Base-by-base conservation (phyloP, 495 filamentous ascomycete genomes). In the Choiromyces venosus region DNA sequence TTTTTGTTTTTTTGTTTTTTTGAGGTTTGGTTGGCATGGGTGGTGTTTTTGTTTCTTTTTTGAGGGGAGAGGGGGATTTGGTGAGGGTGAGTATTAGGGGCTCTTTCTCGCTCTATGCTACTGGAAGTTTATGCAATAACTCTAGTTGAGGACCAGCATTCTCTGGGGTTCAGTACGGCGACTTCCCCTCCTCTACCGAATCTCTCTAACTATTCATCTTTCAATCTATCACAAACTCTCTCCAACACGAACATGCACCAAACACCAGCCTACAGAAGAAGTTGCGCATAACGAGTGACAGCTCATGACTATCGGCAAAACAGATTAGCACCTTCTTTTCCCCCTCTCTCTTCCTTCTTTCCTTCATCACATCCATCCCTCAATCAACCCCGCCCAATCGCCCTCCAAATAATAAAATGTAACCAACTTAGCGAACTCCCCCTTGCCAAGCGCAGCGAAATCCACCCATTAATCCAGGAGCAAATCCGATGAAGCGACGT, bases 401-500 rank as follows among this genome's bases (percentile, higher is more conserved):
- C 46, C n/a, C 46, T 2, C 52, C 52, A 5, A 61, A 25, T 10
- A 29, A 61, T 61, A 61, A 61, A 61, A 61, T 29, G 52, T 52
- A 52, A 52, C 21, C 21, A 12, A 52, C 21, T 52, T 52, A 10
- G 46, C n/a, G 46, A 52, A 52, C 10, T 8, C 42, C 18, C 18
- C 42, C 18, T 46, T n/a, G 42, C 42, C 6, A 8, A 7, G 19
- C 18, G 19, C 42, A 8, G 42, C 18, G 3, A 8, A 52, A 52
- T 7, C n/a, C 44, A 52, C 44, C 44, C 46, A 52, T 61, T 61
- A 61, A 1, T 6, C 52, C n/a, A 14, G n/a, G 52, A 61, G n/a
- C 52, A 61, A 61, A 61, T 61, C 52, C 25, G 73, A 73, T 77
- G 74, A 77, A 70, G 75, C 73, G 74, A 77, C 74, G 75, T 77